phyloP scores from a whole-genome alignment of 768 basidiomycete genomes.

The Amanita phalloides region DNA sequence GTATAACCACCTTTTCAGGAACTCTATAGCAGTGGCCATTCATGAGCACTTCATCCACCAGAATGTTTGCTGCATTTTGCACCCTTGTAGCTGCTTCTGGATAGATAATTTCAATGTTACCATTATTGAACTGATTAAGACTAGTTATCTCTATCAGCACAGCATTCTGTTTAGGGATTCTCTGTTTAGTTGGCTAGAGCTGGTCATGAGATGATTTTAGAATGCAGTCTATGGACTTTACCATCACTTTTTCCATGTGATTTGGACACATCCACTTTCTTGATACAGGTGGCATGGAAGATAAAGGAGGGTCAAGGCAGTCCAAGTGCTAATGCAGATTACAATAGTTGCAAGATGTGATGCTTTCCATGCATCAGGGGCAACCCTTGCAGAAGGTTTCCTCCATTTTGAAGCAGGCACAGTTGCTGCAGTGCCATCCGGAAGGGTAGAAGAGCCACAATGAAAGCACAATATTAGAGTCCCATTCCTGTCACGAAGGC shows the following conservation, averaged over 20 bases:
- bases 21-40: conserved; percentile 87
- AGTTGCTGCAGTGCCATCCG: conserved; percentile 38
- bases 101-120: conserved; percentile 81
- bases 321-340: conserved; percentile 94
- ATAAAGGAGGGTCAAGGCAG: conserved; percentile 85
- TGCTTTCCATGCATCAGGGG: conserved; percentile 54
- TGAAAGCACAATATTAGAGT: conserved; percentile 81
- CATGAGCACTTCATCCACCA: conserved; percentile 76
- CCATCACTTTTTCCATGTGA: conserved; percentile 80
- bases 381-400: conserved; percentile 32
- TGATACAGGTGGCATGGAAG: conserved; percentile 73
- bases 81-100: conserved; percentile 38
- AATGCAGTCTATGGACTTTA: conserved; percentile 27
- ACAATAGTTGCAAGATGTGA: conserved; percentile 95
- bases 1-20: conserved; percentile 81
- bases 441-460: conserved; percentile 76
- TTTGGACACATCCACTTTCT: conserved; percentile 99
- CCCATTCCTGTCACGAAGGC: conserved; percentile 78
- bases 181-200: conserved; percentile 62
- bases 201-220: conserved; percentile 8
- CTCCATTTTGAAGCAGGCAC: conserved; percentile 47
- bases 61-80: conserved; percentile 31
- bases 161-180: conserved; percentile 64
- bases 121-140: conserved; percentile 74
- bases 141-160: conserved; percentile 67